Evolutionary conservation across 129 eudicot species (phyloP).

Genomic region (Centaurea solstitialis): DNA sequence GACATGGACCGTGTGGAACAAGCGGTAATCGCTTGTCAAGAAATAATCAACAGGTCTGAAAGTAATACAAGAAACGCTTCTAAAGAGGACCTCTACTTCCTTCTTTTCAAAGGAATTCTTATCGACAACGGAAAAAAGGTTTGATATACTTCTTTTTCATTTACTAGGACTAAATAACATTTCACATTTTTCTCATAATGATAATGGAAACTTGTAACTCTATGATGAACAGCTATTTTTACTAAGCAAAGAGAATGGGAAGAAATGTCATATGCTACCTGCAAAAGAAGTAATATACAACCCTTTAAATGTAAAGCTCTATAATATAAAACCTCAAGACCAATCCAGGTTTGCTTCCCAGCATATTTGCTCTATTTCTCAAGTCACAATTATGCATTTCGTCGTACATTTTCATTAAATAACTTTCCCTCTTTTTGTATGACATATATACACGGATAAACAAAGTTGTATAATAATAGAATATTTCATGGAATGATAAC

Average conservation of each 20-base stretch:
- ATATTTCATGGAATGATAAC: neutral
- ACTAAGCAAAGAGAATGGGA: conserved; percentile 16
- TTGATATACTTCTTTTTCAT: no score
- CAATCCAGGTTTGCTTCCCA: conserved; percentile 13
- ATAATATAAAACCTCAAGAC: neutral
- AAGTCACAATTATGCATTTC: no score
- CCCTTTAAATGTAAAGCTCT: conserved; percentile 10
- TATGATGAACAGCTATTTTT: conserved; percentile 24
- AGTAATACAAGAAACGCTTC: neutral
- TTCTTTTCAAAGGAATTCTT: conserved; percentile 15
- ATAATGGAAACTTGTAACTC: neutral
- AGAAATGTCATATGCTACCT: conserved; percentile 29
- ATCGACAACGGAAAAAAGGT: conserved; percentile 35
- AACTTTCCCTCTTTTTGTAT: no score
- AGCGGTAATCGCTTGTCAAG: neutral
- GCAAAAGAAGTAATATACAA: conserved; percentile 16
- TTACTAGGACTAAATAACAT: neutral
- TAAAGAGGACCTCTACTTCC: conserved; percentile 16
- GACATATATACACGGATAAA: no score
- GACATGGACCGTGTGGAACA: neutral
- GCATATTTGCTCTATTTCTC: no score
- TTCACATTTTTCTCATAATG: neutral
- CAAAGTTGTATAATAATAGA: no score
- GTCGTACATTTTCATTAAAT: no score
- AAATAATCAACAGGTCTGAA: conserved; percentile 20